Evolutionary conservation across 1,284 basidiomycete genomes (phyloP).

Genomic region (Rhodotorula sp.): DNA sequence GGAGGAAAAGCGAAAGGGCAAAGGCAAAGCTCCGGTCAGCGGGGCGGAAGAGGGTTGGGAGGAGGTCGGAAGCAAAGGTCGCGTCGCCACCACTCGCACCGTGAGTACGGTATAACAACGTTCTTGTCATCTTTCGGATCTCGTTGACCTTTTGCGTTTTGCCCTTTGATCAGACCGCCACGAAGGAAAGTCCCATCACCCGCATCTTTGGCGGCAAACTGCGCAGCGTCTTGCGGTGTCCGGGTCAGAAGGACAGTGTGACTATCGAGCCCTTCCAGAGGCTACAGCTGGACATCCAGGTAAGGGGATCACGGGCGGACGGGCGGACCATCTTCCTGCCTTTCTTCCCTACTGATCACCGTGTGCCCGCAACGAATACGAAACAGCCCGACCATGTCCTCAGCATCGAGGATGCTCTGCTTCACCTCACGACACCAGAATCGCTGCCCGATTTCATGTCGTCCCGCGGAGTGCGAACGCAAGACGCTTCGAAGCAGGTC

Average conservation of each 20-base stretch:
- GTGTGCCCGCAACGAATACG: not conserved
- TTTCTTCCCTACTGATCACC: not conserved
- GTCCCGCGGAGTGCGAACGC: constrained; percentile 57
- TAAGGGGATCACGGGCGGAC: constrained; percentile 45
- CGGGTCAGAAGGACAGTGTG: constrained; percentile 77
- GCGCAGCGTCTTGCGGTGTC: constrained; percentile 77
- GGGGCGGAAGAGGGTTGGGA: constrained; percentile 63
- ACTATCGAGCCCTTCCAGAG: constrained; percentile 91
- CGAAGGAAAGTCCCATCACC: constrained; percentile 81
- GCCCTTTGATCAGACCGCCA: constrained; percentile 61
- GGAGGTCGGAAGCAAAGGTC: constrained; percentile 89
- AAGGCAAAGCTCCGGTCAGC: constrained; percentile 52
- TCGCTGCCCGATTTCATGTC: constrained; percentile 56
- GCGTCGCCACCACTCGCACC: constrained; percentile 74
- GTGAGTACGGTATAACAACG: constrained; percentile 53
- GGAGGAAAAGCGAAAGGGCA: constrained; percentile 73
- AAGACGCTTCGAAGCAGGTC: constrained; percentile 84
- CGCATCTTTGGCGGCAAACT: constrained; percentile 91
- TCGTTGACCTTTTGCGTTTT: not conserved
- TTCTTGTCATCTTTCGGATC: not conserved
- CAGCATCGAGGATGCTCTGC: constrained; percentile 79
- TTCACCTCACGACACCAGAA: constrained; percentile 76
- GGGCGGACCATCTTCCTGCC: not conserved
- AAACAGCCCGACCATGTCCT: constrained; percentile 68
- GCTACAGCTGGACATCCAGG: constrained; percentile 84